phyloP scores from a whole-genome alignment of 2,329 filamentous ascomycete species.

The Penicillium sp. region DNA sequence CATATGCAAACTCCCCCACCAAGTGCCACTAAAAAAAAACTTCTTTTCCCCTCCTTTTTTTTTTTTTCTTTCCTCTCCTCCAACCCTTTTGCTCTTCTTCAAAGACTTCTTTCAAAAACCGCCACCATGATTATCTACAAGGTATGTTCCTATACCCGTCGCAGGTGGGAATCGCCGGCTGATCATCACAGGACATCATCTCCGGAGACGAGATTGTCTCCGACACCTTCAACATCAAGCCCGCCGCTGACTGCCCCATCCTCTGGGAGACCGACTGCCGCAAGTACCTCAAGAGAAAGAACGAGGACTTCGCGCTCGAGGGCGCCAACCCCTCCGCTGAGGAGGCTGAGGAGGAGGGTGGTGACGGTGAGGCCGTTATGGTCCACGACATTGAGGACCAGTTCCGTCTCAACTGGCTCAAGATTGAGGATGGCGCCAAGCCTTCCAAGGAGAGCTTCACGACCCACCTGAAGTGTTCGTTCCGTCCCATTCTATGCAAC shows the following conservation, averaged over 20 bases:
- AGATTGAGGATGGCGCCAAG: conserved; percentile 40
- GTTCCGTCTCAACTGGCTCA: conserved; percentile 71
- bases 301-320: conserved; percentile 57
- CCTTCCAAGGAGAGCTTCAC: conserved; percentile 79
- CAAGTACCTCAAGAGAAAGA: conserved; percentile 73
- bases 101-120: conserved; percentile 23
- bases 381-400: conserved; percentile 93
- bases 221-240: conserved; percentile 71
- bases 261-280: conserved; percentile 88
- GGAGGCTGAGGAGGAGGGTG: conserved; percentile 65
- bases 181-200: conserved; percentile 66
- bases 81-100: conserved; percentile 22
- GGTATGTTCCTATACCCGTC: conserved; percentile 40
- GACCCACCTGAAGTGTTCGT: conserved; percentile 74
- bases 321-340: conserved; percentile 97
- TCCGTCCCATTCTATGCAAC: conserved; percentile 5
- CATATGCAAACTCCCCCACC: conserved; percentile 27
- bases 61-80: conserved; percentile 20
- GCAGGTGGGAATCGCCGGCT: conserved; percentile 4
- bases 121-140: conserved; percentile 70
- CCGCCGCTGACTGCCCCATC: conserved; percentile 63
- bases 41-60: conserved; percentile 28
- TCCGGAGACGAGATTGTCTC: conserved; percentile 94
- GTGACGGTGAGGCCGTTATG: conserved; percentile 60
- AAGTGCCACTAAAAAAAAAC: conserved; percentile 23